phyloP scores from a whole-genome alignment of 306 rosid genomes.

The Delonix regia region DNA sequence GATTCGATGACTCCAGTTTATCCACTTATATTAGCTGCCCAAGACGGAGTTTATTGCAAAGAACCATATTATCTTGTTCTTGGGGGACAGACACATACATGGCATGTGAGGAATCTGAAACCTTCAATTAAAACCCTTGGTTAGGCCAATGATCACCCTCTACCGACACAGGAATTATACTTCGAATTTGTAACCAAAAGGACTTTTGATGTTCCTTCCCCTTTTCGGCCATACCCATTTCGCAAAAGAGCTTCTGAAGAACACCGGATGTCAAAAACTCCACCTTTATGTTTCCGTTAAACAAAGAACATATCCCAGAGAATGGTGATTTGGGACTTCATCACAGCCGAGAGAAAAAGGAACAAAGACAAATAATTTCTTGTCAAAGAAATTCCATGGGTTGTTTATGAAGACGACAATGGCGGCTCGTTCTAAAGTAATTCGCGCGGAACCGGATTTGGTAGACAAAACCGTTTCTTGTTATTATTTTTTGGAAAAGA shows the following conservation, averaged over 20 bases:
- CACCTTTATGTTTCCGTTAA: no score
- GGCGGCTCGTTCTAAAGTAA: no score
- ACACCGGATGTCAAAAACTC: conserved; percentile 40
- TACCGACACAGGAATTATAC: conserved; percentile 39
- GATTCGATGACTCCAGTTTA: conserved; percentile 33
- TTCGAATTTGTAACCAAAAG: conserved; percentile 35
- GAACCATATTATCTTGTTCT: conserved; percentile 43
- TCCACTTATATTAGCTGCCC: conserved; percentile 45
- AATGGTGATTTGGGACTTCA: neutral
- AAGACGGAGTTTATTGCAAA: conserved; percentile 37
- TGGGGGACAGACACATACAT: conserved; percentile 45
- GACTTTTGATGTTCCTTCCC: neutral
- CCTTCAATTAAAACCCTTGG: conserved; percentile 44
- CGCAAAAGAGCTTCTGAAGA: conserved; percentile 44
- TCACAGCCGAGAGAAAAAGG: no score
- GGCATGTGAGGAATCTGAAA: conserved; percentile 47
- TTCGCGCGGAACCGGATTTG: no score
- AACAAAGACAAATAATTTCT: no score
- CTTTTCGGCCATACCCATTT: conserved; percentile 32
- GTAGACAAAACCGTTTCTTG: no score
- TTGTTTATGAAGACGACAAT: neutral
- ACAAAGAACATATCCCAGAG: neutral
- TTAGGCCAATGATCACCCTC: conserved; percentile 47
- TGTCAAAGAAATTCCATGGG: neutral
- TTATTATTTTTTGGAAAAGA: no score